phyloP scores from a whole-genome alignment of 2,329 filamentous ascomycete genomes.

The Fusarium abutilonis region DNA sequence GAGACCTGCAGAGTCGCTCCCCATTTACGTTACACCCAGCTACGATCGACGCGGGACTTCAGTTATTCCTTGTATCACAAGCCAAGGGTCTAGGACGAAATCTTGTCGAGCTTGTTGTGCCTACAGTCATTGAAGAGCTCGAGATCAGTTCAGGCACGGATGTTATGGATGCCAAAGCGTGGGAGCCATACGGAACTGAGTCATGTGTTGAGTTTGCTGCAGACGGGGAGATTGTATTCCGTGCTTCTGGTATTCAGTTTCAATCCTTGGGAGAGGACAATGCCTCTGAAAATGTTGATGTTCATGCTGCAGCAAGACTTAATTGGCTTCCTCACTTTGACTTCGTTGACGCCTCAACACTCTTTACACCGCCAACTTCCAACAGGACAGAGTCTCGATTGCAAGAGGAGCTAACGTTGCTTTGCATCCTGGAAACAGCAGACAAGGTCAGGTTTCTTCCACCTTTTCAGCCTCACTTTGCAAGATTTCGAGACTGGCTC shows the following conservation, averaged over 20 bases:
- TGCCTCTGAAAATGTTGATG: not conserved
- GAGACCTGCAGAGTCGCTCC: not conserved
- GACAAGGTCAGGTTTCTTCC: conserved; percentile 6
- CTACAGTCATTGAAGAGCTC: conserved; percentile 11
- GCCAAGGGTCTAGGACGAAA: conserved; percentile 2
- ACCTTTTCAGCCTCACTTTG: conserved; percentile 15
- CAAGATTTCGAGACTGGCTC: conserved; percentile 17
- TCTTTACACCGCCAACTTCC: conserved; percentile 3
- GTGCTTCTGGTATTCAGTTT: conserved; percentile 2
- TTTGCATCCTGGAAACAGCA: conserved; percentile 9
- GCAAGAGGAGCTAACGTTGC: conserved; percentile 7
- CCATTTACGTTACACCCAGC: conserved; percentile 19
- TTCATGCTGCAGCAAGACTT: conserved; percentile 8
- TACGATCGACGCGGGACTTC: conserved; percentile 14
- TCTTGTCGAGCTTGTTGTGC: not conserved
- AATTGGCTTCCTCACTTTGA: conserved; percentile 22
- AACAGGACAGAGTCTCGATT: not conserved
- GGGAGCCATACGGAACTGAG: not conserved
- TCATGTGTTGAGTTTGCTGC: conserved; percentile 7
- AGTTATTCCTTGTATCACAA: conserved; percentile 1
- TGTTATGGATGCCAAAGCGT: conserved; percentile 11
- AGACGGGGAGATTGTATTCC: not conserved
- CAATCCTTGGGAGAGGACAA: conserved; percentile 3
- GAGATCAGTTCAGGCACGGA: conserved; percentile 5
- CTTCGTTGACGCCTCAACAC: conserved; percentile 1